Evolutionary conservation across 108 stramenopile species (phyloP).

Genomic region (Pseudonitzschia multistriata): DNA sequence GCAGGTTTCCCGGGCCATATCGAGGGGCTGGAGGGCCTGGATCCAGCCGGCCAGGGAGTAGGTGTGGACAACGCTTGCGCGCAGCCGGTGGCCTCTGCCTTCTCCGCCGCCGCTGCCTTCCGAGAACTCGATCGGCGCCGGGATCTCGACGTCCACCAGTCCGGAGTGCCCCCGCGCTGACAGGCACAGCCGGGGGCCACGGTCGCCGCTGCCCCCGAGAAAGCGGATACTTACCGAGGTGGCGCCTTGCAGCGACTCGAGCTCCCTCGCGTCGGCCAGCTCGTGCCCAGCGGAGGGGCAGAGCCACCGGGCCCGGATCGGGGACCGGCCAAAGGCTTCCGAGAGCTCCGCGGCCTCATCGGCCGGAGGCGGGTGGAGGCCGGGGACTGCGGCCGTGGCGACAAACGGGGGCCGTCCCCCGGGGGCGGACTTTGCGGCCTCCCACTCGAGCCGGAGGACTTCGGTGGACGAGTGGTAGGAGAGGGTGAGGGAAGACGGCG

Average conservation of each 20-base stretch:
- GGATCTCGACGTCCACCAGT: conserved; percentile 13
- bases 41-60: conserved; percentile 22
- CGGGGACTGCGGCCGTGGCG: conserved; percentile 23
- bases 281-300: neutral
- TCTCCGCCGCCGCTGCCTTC: neutral
- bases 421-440: neutral
- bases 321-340: conserved; percentile 17
- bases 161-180: conserved; percentile 25
- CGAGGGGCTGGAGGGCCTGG: conserved; percentile 30
- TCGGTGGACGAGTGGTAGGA: conserved; percentile 16
- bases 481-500: neutral
- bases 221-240: conserved; percentile 14
- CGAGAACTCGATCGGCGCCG: conserved; percentile 19
- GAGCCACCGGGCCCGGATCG: conserved; percentile 25
- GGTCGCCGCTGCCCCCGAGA: neutral
- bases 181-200: conserved; percentile 8
- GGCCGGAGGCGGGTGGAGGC: conserved; percentile 19
- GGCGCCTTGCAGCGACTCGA: conserved; percentile 15
- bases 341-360: conserved; percentile 22
- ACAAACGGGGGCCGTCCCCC: neutral
- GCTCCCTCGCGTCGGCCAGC: conserved; percentile 17
- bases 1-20: conserved; percentile 33
- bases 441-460: conserved; percentile 19
- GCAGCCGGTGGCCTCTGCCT: neutral
- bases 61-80: conserved; percentile 3